A percentile compares a stretch with the other conserved stretches of the same genome.
Evolutionary conservation across 2,329 filamentous ascomycete genomes (phyloP).

Genomic region (Eutypa lata): DNA sequence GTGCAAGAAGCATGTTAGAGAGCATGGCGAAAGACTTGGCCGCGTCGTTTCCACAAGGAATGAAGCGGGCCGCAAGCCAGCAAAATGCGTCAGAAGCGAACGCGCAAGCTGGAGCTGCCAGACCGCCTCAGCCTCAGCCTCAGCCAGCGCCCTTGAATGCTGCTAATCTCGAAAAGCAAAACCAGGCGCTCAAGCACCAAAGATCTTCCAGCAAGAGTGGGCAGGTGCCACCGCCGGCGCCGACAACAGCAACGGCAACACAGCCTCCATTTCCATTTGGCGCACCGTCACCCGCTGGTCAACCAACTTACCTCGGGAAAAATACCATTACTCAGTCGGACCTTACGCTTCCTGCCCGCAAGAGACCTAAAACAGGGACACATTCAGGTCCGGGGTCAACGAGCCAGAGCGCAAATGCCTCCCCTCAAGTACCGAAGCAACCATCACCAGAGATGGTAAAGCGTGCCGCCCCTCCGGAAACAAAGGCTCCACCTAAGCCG

Average conservation of each 20-base stretch:
- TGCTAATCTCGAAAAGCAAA: constrained; percentile 51
- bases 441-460: constrained; percentile 44
- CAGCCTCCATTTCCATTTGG: constrained; percentile 57
- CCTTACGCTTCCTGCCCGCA: constrained; percentile 53
- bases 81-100: constrained; percentile 20
- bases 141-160: constrained; percentile 39
- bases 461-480: constrained; percentile 27
- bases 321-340: constrained; percentile 50
- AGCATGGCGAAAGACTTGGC: constrained; percentile 50
- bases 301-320: constrained; percentile 53
- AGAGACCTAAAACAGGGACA: constrained; percentile 50
- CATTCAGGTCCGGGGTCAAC: constrained; percentile 35
- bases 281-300: constrained; percentile 56
- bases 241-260: constrained; percentile 46
- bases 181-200: constrained; percentile 46
- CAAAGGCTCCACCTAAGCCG: constrained; percentile 36
- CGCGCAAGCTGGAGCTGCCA: constrained; percentile 23
- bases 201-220: constrained; percentile 43
- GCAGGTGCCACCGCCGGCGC: constrained; percentile 49
- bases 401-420: constrained; percentile 38
- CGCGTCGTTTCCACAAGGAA: constrained; percentile 15
- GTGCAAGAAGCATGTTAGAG: constrained; percentile 44
- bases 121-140: constrained; percentile 29
- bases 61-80: constrained; percentile 27
- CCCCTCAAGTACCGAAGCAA: constrained; percentile 47